Conservation (phyloP, 257 asterid species). For the Solanum virginianum region DNA sequence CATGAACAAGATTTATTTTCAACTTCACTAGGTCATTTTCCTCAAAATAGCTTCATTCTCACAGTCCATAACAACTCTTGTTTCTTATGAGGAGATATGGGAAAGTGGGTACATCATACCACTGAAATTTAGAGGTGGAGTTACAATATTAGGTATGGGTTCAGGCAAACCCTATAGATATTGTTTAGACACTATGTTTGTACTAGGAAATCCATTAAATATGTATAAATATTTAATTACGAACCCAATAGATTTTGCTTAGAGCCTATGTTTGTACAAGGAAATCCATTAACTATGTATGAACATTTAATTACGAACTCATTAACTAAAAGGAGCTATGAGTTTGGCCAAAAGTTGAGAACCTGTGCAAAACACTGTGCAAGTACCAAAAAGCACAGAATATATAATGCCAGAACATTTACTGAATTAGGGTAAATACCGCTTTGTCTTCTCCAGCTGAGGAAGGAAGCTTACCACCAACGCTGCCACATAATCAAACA, state of each 20-base stretch:
- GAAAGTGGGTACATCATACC: background rate
- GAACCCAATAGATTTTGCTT: too few species aligned
- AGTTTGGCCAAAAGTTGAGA: background rate
- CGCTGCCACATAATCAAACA: conserved; percentile 23
- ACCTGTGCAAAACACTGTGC: background rate
- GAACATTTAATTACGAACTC: background rate
- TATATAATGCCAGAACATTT: background rate
- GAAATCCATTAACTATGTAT: too few species aligned
- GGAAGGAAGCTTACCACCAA: conserved; percentile 78
- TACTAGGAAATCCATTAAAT: too few species aligned
- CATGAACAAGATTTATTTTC: background rate
- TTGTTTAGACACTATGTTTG: background rate
- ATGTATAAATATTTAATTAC: too few species aligned
- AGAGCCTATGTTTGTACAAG: background rate
- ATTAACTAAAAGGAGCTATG: background rate
- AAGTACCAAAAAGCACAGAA: background rate
- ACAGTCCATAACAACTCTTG: background rate
- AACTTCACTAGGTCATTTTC: background rate
- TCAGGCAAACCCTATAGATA: background rate
- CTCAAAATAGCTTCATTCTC: background rate
- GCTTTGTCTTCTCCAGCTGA: conserved; percentile 21
- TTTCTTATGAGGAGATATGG: background rate
- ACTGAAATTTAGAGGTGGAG: background rate
- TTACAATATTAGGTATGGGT: background rate
- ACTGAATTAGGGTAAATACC: conserved; percentile 19